Evolutionary conservation across 225 moss, liverwort and hornwort genomes (phyloP).

Genomic region (Marchantia polymorpha): DNA sequence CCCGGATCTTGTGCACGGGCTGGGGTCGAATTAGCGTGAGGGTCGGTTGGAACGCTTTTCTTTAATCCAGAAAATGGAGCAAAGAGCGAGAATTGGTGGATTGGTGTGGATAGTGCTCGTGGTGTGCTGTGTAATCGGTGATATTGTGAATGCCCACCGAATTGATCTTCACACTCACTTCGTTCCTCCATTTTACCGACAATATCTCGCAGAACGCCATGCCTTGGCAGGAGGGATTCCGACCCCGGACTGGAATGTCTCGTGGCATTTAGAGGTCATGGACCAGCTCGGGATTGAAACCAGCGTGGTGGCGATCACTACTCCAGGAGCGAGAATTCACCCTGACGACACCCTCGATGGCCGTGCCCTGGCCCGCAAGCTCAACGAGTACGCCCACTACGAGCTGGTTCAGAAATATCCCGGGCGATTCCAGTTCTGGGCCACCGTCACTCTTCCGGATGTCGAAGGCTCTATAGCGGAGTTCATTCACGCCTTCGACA

Average conservation of each 20-base stretch:
- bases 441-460: conserved; percentile 16
- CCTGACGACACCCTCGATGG: neutral
- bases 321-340: conserved; percentile 21
- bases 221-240: conserved; percentile 13
- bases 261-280: conserved; percentile 12
- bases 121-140: neutral
- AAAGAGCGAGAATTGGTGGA: neutral
- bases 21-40: neutral
- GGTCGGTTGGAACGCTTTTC: neutral
- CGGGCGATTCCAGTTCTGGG: conserved; percentile 15
- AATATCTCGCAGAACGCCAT: conserved; percentile 15
- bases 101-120: neutral
- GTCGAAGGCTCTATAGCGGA: conserved; percentile 19
- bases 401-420: conserved; percentile 14
- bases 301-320: conserved; percentile 19
- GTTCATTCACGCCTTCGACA: conserved; percentile 19
- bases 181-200: conserved; percentile 21
- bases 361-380: conserved; percentile 7
- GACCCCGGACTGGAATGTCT: conserved; percentile 12
- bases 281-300: conserved; percentile 13
- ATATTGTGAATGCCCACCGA: neutral
- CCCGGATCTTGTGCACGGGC: neutral
- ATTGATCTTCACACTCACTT: conserved; percentile 31
- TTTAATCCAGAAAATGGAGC: neutral
- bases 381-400: conserved; percentile 16